These are phyloP conservation scores for Lentinula sp. DNA, from an alignment of 768 basidiomycete genomes.

Conservation along the genomic window DNA sequence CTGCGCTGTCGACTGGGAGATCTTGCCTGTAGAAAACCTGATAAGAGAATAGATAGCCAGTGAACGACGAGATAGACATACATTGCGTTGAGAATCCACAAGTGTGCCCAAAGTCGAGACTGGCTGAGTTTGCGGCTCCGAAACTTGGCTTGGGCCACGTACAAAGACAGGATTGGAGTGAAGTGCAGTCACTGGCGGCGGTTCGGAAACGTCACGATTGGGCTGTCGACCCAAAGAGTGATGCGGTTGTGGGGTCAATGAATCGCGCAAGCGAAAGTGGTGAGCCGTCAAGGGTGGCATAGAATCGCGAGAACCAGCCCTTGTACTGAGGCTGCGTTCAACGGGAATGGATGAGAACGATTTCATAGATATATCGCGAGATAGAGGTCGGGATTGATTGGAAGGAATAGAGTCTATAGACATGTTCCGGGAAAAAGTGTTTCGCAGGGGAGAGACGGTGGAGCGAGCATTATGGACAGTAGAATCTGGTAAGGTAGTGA, in stretches of 20 bases:
- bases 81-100: slow-evolving; percentile 48
- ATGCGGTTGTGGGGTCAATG: slow-evolving; percentile 63
- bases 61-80: slow-evolving; percentile 25
- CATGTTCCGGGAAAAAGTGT: slow-evolving; percentile 52
- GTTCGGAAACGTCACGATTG: slow-evolving; percentile 56
- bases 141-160: slow-evolving; percentile 42
- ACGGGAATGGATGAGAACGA: slow-evolving; percentile 13
- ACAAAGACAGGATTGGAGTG: slow-evolving; percentile 66
- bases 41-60: slow-evolving; percentile 4
- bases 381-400: slow-evolving; percentile 23
- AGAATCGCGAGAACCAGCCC: slow-evolving; percentile 32
- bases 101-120: slow-evolving; percentile 55
- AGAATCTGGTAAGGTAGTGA: slow-evolving; percentile 21
- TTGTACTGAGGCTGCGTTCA: neutral
- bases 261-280: slow-evolving; percentile 59
- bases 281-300: slow-evolving; percentile 37
- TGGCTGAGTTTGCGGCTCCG: slow-evolving; percentile 18
- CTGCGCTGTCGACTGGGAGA: slow-evolving; percentile 49
- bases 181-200: slow-evolving; percentile 59
- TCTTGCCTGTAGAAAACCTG: slow-evolving; percentile 27
- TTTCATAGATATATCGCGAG: slow-evolving; percentile 36
- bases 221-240: slow-evolving; percentile 69
- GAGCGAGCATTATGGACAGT: slow-evolving; percentile 28
- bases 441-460: slow-evolving; percentile 39
- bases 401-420: slow-evolving; percentile 60